phyloP scores from a whole-genome alignment of 306 rosid species.

The Prunus dulcis region DNA sequence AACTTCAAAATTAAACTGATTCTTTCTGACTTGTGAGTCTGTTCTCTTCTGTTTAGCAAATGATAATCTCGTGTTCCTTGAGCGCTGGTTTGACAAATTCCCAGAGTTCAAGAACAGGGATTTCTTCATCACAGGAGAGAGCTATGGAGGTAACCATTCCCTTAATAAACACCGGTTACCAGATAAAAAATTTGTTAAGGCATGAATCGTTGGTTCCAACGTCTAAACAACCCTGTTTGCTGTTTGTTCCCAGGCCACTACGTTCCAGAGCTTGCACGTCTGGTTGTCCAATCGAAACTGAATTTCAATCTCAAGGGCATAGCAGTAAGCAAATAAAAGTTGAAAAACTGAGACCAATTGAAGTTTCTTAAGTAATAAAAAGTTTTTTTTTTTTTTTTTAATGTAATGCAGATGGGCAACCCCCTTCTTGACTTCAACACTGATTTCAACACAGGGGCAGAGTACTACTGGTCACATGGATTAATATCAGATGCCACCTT shows the following conservation, averaged over 20 bases:
- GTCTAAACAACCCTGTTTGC: neutral
- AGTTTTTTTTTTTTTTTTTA: too few relatives aligned
- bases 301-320: conserved; percentile 63
- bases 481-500: conserved; percentile 59
- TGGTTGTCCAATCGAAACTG: conserved; percentile 42
- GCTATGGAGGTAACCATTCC: conserved; percentile 54
- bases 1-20: too few relatives aligned
- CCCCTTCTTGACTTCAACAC: conserved; percentile 63
- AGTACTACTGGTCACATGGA: conserved; percentile 71
- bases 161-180: neutral
- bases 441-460: conserved; percentile 55
- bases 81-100: conserved; percentile 51
- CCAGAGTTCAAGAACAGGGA: conserved; percentile 50
- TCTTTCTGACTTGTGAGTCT: too few relatives aligned
- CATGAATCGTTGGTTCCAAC: too few relatives aligned
- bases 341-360: neutral
- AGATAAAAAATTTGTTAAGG: too few relatives aligned
- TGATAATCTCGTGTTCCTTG: conserved; percentile 63
- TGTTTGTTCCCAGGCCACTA: conserved; percentile 57
- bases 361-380: neutral
- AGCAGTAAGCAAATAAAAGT: conserved; percentile 48
- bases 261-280: conserved; percentile 74
- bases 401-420: conserved; percentile 54
- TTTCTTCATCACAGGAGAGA: conserved; percentile 71
- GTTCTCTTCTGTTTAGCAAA: conserved; percentile 36